A percentile compares a stretch with the other conserved stretches of the same genome.
phyloP scores from a whole-genome alignment of 352 stramenopile species.

The Phytophthora ohioensis region DNA sequence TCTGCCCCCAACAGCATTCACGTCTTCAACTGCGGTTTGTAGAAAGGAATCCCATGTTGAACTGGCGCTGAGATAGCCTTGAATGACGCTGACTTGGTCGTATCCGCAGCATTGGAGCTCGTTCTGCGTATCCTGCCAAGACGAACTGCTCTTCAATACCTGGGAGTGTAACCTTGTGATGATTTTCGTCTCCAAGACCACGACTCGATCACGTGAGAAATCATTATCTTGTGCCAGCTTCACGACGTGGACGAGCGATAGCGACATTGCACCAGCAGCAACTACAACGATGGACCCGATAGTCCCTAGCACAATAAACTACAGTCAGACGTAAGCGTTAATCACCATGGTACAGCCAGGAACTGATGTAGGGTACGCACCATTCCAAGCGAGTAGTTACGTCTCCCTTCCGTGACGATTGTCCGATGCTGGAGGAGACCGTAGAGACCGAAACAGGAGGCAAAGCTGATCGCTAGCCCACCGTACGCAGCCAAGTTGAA shows the following conservation, averaged over 20 bases:
- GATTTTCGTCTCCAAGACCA: constrained; percentile 56
- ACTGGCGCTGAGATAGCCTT: constrained; percentile 26
- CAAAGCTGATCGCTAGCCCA: constrained; percentile 49
- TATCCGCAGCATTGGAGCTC: constrained; percentile 71
- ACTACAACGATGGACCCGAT: constrained; percentile 53
- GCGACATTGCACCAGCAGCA: constrained; percentile 53
- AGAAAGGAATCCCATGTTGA: constrained; percentile 47
- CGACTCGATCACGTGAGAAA: constrained; percentile 46
- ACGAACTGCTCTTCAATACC: constrained; percentile 31
- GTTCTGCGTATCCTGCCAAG: constrained; percentile 59
- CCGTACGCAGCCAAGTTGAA: constrained; percentile 67
- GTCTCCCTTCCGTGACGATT: constrained; percentile 57
- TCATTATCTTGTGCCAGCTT: constrained; percentile 41
- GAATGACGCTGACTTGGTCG: constrained; percentile 19
- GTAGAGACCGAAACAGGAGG: constrained; percentile 54
- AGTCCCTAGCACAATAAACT: constrained; percentile 63
- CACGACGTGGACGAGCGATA: constrained; percentile 54
- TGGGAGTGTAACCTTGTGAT: constrained; percentile 53
- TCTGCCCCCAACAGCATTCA: constrained; percentile 49
- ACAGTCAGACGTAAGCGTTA: background rate
- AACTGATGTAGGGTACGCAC: constrained; percentile 31
- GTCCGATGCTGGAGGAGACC: constrained; percentile 61
- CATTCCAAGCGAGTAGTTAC: constrained; percentile 68
- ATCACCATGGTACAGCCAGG: background rate
- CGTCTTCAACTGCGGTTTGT: constrained; percentile 40